These are phyloP conservation scores for Acanthamoeba lenticulata DNA, from an alignment of 208 protist genomes.

Conservation along the genomic window DNA sequence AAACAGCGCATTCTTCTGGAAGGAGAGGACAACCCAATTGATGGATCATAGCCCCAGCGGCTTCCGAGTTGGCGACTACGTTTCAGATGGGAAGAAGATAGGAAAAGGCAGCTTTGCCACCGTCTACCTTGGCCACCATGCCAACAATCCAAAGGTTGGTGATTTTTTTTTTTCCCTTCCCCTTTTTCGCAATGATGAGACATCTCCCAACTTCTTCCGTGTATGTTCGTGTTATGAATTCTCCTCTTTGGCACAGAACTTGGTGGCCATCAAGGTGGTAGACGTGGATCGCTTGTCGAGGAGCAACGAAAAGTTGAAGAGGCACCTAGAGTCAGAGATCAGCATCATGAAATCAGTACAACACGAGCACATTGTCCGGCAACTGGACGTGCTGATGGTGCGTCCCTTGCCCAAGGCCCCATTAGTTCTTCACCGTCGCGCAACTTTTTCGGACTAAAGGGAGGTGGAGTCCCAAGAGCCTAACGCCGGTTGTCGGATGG, in stretches of 20 bases:
- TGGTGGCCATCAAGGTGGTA: constrained; percentile 50
- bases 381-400: background rate
- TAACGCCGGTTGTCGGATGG: background rate
- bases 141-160: background rate
- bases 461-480: background rate
- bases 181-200: too few species aligned
- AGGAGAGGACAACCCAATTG: too few species aligned
- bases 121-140: background rate
- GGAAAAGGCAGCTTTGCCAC: background rate
- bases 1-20: too few species aligned
- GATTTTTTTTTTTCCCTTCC: too few species aligned
- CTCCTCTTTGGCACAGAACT: background rate
- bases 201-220: background rate
- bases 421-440: too few species aligned
- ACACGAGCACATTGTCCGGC: background rate
- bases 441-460: background rate
- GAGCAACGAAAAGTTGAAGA: constrained; percentile 14
- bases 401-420: background rate
- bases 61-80: background rate
- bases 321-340: constrained; percentile 27
- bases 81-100: background rate
- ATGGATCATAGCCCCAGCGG: background rate
- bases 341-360: background rate
- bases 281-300: constrained; percentile 16
- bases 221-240: background rate